Base-by-base conservation (phyloP, 2,329 filamentous ascomycete species). In the Fusarium armeniacum region DNA sequence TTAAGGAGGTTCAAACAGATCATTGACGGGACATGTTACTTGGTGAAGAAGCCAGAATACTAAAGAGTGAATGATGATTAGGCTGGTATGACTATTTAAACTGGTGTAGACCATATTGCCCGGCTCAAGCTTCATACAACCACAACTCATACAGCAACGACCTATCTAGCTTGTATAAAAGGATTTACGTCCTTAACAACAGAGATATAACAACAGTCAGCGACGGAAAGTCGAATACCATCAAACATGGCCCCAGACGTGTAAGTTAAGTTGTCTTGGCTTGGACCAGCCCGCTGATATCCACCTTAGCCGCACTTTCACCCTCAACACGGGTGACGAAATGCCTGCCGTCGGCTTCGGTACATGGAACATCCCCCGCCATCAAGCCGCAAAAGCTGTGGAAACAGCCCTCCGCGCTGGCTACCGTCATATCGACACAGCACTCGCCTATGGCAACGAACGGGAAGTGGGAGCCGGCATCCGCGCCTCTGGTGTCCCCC, bases 371-470 rank as follows among this genome's bases (percentile, higher is more conserved):
- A 93, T 91, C 50, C 78, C 85, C 75, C 89, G 90, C 58, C 80
- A 91, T 71, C 86, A 93, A 79, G 91, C 93, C 58, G 84, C 87
- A 72, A 81, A 87, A 55, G 93, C 93, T 57, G 92, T 95, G 69
- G 88, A 92, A 80, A 83, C 83, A 36, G 91, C 91, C 28, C 84
- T 94, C 30, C 83, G 83, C 65, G 81, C 83, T 44, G 92, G 92
- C 63, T 94, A 94, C 82, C 87, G 90, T 38, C 91, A 93, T 81
- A 91, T 93, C 77, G 90, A 92, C 81, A 93, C 91, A 24, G 91
- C 92, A 50, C 85, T 91, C 66, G 91, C 89, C 52, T 96, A 96
- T 79, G 90, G 89, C 78, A 96, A 95, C 80, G 92, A 92, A 78
- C 81, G 82, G 53, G 89, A 91, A 75, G 89, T 92, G 22, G 90